Base-by-base conservation (phyloP, 306 rosid genomes). In the Gillenia trifoliata region DNA sequence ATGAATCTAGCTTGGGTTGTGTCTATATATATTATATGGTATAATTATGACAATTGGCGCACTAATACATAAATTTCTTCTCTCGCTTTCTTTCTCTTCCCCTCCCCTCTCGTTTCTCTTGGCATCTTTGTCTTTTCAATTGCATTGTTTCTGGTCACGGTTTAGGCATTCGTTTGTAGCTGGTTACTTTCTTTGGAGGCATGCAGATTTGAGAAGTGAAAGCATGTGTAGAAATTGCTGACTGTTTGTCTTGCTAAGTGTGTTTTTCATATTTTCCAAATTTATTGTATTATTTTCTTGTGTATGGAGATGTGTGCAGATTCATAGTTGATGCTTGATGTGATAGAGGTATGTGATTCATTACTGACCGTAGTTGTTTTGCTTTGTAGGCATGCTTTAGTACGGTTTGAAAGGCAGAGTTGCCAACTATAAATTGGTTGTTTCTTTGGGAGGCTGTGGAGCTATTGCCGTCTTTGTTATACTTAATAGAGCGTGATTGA, bases 331-430 rank as follows among this genome's bases (percentile, higher is more conserved):
- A 62, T 62, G 41, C 75, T 60, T 62, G 31, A 67, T 62, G 19
- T 11, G 70, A 64, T 72, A 34, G 50, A 62, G 75, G 41, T 25
- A 76, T 66, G 52, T 45, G 52, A 43, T 75, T 73, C 40, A 74
- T 61, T 67, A 62, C 67, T 78, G 67, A 66, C 50, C 22, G 19
- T 72, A 70, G 50, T 77, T 77, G 11, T 81, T n/a, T 81, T 59
- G 38, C 66, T 68, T 81, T 85, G 81, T 78, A 80, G 91, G 86
- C 77, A 74, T 77, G 79, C 78, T 66, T 52, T 72, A 63, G 71
- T 60, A 33, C 68, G 26, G 71, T 61, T 30, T 70, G 62, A 71
- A 30, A 64, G 69, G 50, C 43, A 26, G 66, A 54, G 38, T 60
- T 81, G 72, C 62, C 22, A 72, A 25, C 68, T 64, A 25, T 61